Percentiles rank a stretch among this genome's conserved stretches.
These are phyloP conservation scores for Malania oleifera DNA, from an alignment of 164 flowering plant species.

Conservation along the genomic window DNA sequence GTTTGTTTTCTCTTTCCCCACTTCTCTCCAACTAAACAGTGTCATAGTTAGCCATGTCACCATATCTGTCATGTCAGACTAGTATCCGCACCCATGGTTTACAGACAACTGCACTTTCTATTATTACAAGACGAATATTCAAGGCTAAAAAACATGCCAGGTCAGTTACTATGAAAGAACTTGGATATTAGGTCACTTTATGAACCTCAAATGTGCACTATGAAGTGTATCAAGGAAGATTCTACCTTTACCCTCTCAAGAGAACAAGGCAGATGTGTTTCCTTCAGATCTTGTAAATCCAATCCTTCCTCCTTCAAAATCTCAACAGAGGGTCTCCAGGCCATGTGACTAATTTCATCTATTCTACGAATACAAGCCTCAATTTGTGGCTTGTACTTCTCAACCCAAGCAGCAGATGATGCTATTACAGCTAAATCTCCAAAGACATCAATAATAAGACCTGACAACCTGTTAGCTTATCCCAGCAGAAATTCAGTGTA, in stretches of 20 bases:
- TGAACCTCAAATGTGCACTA: not conserved
- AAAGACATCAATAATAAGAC: conserved; percentile 85
- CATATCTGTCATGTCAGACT: too few species aligned
- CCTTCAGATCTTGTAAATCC: conserved; percentile 35
- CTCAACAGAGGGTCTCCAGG: conserved; percentile 83
- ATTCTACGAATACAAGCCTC: conserved; percentile 47
- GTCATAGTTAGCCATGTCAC: too few species aligned
- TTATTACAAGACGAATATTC: too few species aligned
- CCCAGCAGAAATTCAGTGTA: not conserved
- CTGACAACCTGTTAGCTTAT: conserved; percentile 65
- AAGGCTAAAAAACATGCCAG: too few species aligned
- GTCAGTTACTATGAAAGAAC: too few species aligned
- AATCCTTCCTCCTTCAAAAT: conserved; percentile 92
- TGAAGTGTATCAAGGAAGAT: not conserved
- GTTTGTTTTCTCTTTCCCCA: too few species aligned
- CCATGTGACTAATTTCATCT: conserved; percentile 46
- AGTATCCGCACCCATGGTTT: too few species aligned
- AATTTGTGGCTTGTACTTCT: conserved; percentile 71
- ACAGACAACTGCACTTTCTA: too few species aligned
- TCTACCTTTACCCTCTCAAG: conserved; percentile 58
- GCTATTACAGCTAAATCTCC: conserved; percentile 87
- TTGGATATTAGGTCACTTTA: too few species aligned
- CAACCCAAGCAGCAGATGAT: conserved; percentile 99
- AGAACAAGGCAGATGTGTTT: conserved; percentile 26
- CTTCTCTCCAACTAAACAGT: too few species aligned